Base-by-base conservation (phyloP, 2,329 filamentous ascomycete genomes). In the Penicillium sp. region DNA sequence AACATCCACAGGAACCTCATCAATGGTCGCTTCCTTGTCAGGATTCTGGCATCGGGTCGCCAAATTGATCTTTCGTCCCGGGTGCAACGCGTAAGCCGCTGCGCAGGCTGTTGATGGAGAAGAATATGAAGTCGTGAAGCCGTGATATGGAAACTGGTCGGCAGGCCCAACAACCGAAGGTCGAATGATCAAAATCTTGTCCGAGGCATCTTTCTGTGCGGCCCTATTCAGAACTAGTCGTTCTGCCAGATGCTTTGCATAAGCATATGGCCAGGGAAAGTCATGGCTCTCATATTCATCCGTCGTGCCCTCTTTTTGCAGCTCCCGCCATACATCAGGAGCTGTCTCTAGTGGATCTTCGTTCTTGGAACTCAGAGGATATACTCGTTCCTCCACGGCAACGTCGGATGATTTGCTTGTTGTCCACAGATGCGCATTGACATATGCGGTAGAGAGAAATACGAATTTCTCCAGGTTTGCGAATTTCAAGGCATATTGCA, bases 1-100 rank as follows among this genome's bases (percentile, higher is more conserved):
- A 3, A 65, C 61, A 41, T 65, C 62, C 15, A 65, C 58, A 2
- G 61, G 60, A 10, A 65, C 62, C 26, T 64, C 61, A 23, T 65
- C 62, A 12, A 63, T 61, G 1, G 56, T 61, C 1, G 56, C 55
- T 15, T 65, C 51, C 26, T 51, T 24, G 3, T 54, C 37, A 7
- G 62, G 61, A 12, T 61, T 49, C 15, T 59, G n/a, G 15, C 48
- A 60, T 29, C 58, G 46, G 0, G 62, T 55, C 7, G 61, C 42
- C 1, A 63, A 52, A 3, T 27, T 20, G 7, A 62, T 61, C 12
- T 46, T 53, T 2, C 56, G 56, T 3, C 60, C 58, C 1, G 52
- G 56, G 12, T 62, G 60, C 8, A 62, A 23, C n/a, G 58, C 58
- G 26, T 60, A 61, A 3, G 52, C 56, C 1, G 60, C 58, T 1